Evolutionary conservation across 1,284 basidiomycete species (phyloP).

Genomic region (Inonotus obliquus): DNA sequence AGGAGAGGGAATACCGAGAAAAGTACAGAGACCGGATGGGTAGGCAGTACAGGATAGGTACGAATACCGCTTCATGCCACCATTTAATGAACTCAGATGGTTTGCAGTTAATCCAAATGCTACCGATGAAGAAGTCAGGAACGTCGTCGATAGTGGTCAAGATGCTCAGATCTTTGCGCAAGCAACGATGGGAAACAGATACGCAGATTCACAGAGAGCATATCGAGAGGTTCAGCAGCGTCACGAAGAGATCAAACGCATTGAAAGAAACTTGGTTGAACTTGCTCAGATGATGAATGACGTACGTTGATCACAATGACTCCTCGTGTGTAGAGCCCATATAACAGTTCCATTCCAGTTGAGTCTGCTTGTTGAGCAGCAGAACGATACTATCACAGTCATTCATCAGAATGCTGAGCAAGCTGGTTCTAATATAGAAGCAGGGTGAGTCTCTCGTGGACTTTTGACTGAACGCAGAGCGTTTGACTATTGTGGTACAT

Average conservation of each 20-base stretch:
- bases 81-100: background rate
- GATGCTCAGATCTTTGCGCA: slow-evolving; percentile 86
- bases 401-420: slow-evolving; percentile 72
- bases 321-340: slow-evolving; percentile 1
- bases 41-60: slow-evolving; percentile 93
- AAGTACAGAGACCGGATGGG: slow-evolving; percentile 95
- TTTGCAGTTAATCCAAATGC: slow-evolving; percentile 89
- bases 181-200: slow-evolving; percentile 87
- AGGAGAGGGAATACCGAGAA: slow-evolving; percentile 89
- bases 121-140: slow-evolving; percentile 84
- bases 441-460: slow-evolving; percentile 53
- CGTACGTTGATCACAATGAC: slow-evolving; percentile 36
- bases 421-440: slow-evolving; percentile 78
- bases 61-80: slow-evolving; percentile 22
- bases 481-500: background rate
- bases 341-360: slow-evolving; percentile 45
- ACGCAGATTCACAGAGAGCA: slow-evolving; percentile 86
- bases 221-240: slow-evolving; percentile 96
- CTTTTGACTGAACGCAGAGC: background rate
- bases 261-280: slow-evolving; percentile 89
- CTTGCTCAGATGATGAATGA: slow-evolving; percentile 96
- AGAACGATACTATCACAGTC: slow-evolving; percentile 80
- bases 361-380: slow-evolving; percentile 88
- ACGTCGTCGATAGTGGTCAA: slow-evolving; percentile 83
- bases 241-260: slow-evolving; percentile 93